Evolutionary conservation across 2,329 filamentous ascomycete genomes (phyloP).

Genomic region (Fusarium sp.): DNA sequence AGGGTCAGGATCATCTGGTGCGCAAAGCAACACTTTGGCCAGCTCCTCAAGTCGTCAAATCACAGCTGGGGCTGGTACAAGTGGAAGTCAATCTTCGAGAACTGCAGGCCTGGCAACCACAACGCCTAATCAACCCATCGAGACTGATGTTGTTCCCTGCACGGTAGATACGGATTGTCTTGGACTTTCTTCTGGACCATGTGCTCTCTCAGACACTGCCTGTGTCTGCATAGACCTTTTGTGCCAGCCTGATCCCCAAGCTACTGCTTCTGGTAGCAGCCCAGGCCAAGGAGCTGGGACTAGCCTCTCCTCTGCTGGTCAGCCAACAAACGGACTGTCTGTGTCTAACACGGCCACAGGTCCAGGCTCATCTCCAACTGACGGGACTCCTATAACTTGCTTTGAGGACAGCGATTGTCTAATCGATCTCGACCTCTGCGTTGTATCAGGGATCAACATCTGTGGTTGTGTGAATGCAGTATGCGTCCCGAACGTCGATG

Average conservation of each 20-base stretch:
- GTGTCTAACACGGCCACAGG: background rate
- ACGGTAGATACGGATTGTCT: conserved; percentile 7
- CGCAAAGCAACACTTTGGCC: background rate
- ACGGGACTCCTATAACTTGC: conserved; percentile 2
- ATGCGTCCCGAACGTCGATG: background rate
- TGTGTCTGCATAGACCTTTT: conserved; percentile 12
- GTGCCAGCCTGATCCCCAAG: conserved; percentile 7
- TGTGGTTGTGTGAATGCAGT: conserved; percentile 11
- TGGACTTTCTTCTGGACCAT: conserved; percentile 4
- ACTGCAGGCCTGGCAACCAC: conserved; percentile 9
- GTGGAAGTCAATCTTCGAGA: background rate
- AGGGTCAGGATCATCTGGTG: background rate
- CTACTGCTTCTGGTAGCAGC: background rate
- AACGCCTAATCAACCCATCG: background rate
- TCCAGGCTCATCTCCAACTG: background rate
- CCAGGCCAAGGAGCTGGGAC: background rate
- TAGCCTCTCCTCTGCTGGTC: background rate
- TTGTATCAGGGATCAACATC: conserved; percentile 11
- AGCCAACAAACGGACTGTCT: background rate
- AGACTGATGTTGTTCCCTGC: conserved; percentile 4
- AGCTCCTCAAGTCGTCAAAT: background rate
- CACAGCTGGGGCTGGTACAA: background rate
- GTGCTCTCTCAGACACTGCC: background rate
- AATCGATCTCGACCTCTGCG: conserved; percentile 6
- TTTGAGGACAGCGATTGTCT: conserved; percentile 15